Evolutionary conservation across 2,329 filamentous ascomycete genomes (phyloP), one percentile per base, ranked within the genome.

Genomic region (Shiraia sp.): DNA sequence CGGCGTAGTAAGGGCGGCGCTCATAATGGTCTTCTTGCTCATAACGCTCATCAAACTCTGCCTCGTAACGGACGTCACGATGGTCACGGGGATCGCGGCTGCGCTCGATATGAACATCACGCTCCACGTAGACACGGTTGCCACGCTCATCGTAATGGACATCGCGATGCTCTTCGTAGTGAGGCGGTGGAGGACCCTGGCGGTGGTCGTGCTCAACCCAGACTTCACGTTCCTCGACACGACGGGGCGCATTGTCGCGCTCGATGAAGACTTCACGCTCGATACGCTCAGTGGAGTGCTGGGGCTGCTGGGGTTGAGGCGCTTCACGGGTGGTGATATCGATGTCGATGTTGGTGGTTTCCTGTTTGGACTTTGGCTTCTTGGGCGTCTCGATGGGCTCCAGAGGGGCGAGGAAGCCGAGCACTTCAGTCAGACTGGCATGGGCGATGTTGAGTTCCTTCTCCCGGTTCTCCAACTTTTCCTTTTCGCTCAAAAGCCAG

Each of bases 401-500:
- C 27, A 69, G 51, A 10, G 47, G 44, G 6, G 60, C 61, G 55
- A 71, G 46, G 49, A 54, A 69, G 30, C 63, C 65, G 31, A 71
- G 52, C 22, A 67, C 66, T 49, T 68, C 64, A 27, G 42, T 55
- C 47, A 71, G 54, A 28, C 64, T 69, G 42, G 58, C 44, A 43
- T 70, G 66, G 19, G 61, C 61, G 16, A 61, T 48, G 27, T 41
- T 45, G 22, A 71, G 45, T 51, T 71, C 68, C 58, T 68, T 65
- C 49, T 66, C 61, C 8, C 64, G 35, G 47, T 65, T 65, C 49
- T 66, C 59, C 44, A 69, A 50, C 57, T 70, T 71, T 52, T 70
- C 65, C 56, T 67, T 63, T 48, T 70, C 66, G 58, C 65, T 67
- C 44, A 71, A 43, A 33, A 69, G 55, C 68, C 68, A 71, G 53